These are phyloP conservation scores for Serendipita sp. DNA, from an alignment of 1,284 basidiomycete genomes.

Conservation along the genomic window DNA sequence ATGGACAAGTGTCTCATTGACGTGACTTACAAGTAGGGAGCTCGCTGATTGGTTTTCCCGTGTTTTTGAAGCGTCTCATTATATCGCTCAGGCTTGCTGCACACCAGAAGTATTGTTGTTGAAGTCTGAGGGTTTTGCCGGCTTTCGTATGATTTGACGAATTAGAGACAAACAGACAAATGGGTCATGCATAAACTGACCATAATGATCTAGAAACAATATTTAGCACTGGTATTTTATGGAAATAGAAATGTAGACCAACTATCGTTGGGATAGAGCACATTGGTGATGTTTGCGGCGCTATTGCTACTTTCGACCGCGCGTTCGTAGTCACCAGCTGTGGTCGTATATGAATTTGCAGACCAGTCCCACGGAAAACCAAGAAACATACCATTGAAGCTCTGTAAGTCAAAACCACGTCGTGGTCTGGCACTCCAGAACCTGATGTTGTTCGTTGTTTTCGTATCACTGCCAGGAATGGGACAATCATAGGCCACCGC, in stretches of 20 bases:
- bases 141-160: conserved; percentile 26
- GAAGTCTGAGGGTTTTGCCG: conserved; percentile 82
- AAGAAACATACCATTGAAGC: conserved; percentile 58
- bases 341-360: conserved; percentile 9
- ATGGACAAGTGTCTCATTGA: conserved; percentile 1
- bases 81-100: conserved; percentile 79
- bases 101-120: conserved; percentile 43
- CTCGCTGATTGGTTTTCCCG: conserved; percentile 56
- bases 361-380: not conserved
- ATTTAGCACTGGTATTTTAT: not conserved
- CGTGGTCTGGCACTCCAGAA: conserved; percentile 78
- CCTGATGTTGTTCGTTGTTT: conserved; percentile 63
- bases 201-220: conserved; percentile 15
- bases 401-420: conserved; percentile 82
- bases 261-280: conserved; percentile 77
- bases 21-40: conserved; percentile 59
- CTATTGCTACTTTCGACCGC: conserved; percentile 76
- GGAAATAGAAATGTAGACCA: conserved; percentile 20
- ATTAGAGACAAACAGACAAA: conserved; percentile 1
- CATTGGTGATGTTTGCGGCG: conserved; percentile 81
- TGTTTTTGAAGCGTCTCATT: conserved; percentile 65
- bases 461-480: conserved; percentile 73
- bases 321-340: conserved; percentile 78
- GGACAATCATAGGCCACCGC: conserved; percentile 85
- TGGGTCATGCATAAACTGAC: conserved; percentile 26